These are phyloP conservation scores for Aspergillus cavernicola DNA, from an alignment of 495 filamentous ascomycete genomes.

Conservation along the genomic window DNA sequence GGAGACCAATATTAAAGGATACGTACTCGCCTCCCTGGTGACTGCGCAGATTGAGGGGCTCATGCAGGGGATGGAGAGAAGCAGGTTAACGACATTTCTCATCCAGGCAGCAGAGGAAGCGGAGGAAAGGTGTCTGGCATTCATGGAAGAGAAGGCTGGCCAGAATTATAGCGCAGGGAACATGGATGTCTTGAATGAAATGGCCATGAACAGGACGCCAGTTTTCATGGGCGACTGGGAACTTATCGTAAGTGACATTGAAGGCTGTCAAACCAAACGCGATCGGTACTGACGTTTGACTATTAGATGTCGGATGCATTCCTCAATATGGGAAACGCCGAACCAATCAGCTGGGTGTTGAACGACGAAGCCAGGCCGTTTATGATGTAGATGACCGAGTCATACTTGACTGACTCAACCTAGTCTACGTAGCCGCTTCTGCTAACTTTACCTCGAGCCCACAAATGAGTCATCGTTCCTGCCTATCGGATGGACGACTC, in stretches of 20 bases:
- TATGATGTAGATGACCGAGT: constrained; percentile 2
- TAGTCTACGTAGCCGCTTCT: too few relatives aligned
- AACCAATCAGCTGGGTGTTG: constrained; percentile 10
- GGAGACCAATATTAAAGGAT: constrained; percentile 57
- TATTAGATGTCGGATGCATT: constrained; percentile 9
- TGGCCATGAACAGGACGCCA: background rate
- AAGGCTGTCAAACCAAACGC: background rate
- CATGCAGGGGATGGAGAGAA: constrained; percentile 29
- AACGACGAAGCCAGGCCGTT: background rate
- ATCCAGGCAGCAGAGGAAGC: constrained; percentile 38
- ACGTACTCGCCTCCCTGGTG: constrained; percentile 41
- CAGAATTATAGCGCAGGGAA: background rate
- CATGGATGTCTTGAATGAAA: background rate
- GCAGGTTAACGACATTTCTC: constrained; percentile 27
- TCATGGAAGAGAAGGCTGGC: constrained; percentile 22
- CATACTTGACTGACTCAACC: too few relatives aligned
- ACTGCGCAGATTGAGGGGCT: constrained; percentile 43
- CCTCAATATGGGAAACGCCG: background rate
- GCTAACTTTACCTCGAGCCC: too few relatives aligned
- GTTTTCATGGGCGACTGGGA: constrained; percentile 8
- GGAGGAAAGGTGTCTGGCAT: constrained; percentile 26
- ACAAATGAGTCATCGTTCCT: too few relatives aligned
- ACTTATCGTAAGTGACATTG: constrained; percentile 5
- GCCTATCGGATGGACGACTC: too few relatives aligned
- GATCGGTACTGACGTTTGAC: background rate